Evolutionary conservation across 192 early-diverging fungal genomes (phyloP), one percentile per base, ranked within the genome.

Genomic region (Oehlia diaphana): DNA sequence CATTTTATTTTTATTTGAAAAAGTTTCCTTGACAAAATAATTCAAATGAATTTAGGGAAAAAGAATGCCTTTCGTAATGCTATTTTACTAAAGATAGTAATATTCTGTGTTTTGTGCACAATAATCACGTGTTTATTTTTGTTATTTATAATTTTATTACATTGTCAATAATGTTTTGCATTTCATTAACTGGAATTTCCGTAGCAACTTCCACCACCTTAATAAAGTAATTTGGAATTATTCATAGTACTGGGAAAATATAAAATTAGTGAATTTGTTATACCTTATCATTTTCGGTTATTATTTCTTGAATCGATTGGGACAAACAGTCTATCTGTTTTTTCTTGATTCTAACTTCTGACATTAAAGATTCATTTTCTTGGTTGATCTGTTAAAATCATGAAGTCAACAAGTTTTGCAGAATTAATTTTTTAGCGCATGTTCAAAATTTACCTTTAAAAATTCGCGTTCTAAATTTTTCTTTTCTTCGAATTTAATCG

Each of bases 1-100:
- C 81, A 93, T 92, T 84, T 83, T 89, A 33, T 35, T 33, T 35
- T 70, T 44, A n/a, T n/a, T 70, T 44, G 2, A 70, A 21, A 70
- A 44, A 47, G 10, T 47, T 47, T 19, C 35, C 16, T 70, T 70
- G 9, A 39, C 39, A 44, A 19, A 6, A 58, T 4, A 58, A 58
- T 21, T 7, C 4, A 16, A 53, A 53, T 21, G 53, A 58, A 19
- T 47, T 47, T 42, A 42, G 39, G 7, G 44, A 47, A 47, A 26
- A 47, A 47, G 10, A 47, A 47, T 2, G 2, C 12, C 10, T 47
- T 12, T 47, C 44, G 4, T 47, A 47, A 47, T 47, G 44, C 44
- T 47, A 47, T 12, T 47, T 47, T 47, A 47, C 44, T 47, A 47
- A 47, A 47, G 44, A 47, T 47, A 47, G 44, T 47, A 47, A 47